A percentile compares a stretch with the other conserved stretches of the same genome.
These are phyloP conservation scores for Phoma sp. DNA, from an alignment of 2,329 filamentous ascomycete genomes.

Conservation along the genomic window DNA sequence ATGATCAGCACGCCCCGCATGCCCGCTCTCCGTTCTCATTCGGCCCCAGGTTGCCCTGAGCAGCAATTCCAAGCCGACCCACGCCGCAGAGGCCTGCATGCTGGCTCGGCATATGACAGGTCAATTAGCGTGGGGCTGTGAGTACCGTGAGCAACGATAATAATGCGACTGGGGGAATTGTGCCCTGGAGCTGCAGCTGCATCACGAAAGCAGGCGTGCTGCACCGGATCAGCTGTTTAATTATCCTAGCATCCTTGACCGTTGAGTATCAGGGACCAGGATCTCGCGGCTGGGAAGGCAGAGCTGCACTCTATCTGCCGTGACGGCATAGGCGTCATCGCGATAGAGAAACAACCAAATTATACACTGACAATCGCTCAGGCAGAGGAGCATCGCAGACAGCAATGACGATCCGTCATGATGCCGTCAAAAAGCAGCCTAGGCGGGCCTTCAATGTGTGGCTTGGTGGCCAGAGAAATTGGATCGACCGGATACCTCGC, in stretches of 20 bases:
- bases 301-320: background rate
- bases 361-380: background rate
- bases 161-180: slow-evolving; percentile 20
- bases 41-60: slow-evolving; percentile 5
- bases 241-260: slow-evolving; percentile 23
- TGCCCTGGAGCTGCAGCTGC: slow-evolving; percentile 30
- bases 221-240: slow-evolving; percentile 22
- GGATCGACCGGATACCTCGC: slow-evolving; percentile 19
- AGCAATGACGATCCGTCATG: slow-evolving; percentile 1
- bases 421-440: slow-evolving; percentile 1
- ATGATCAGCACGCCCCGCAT: slow-evolving; percentile 15
- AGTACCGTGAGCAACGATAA: too few relatives aligned
- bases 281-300: slow-evolving; percentile 1
- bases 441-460: background rate
- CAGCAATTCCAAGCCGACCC: slow-evolving; percentile 1
- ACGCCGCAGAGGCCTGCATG: slow-evolving; percentile 8
- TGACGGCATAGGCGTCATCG: background rate
- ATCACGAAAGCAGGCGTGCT: slow-evolving; percentile 15
- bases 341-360: background rate
- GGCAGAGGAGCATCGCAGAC: background rate
- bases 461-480: slow-evolving; percentile 10
- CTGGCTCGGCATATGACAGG: slow-evolving; percentile 5
- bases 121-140: slow-evolving; percentile 13
- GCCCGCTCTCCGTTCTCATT: background rate
- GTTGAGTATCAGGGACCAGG: slow-evolving; percentile 10